Evolutionary conservation across 2,329 filamentous ascomycete species (phyloP).

Genomic region (Neodidymelliopsis sp.): DNA sequence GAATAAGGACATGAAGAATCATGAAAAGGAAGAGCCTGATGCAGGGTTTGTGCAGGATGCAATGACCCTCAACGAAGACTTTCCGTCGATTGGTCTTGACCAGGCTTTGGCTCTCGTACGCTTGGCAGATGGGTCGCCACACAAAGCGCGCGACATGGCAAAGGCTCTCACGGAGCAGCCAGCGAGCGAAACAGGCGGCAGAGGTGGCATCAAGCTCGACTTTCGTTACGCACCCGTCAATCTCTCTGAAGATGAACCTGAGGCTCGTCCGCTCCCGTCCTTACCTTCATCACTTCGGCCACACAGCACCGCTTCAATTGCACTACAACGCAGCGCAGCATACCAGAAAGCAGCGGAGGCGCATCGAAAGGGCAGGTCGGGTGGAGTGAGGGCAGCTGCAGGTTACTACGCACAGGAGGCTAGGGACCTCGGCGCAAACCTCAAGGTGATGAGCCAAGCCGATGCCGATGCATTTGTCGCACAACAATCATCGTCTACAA

Average conservation of each 20-base stretch:
- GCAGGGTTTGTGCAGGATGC: slow-evolving; percentile 59
- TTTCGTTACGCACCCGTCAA: slow-evolving; percentile 55
- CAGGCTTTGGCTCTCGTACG: slow-evolving; percentile 62
- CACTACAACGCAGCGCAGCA: slow-evolving; percentile 58
- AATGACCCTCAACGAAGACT: slow-evolving; percentile 62
- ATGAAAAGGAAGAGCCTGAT: slow-evolving; percentile 46
- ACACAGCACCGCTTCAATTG: slow-evolving; percentile 54
- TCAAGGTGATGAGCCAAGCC: slow-evolving; percentile 66
- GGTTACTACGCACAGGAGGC: slow-evolving; percentile 77
- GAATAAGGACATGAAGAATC: slow-evolving; percentile 54
- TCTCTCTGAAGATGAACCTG: slow-evolving; percentile 41
- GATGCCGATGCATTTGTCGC: slow-evolving; percentile 76
- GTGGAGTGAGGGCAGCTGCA: slow-evolving; percentile 77
- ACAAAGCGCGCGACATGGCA: slow-evolving; percentile 67
- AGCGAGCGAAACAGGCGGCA: slow-evolving; percentile 27
- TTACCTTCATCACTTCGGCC: slow-evolving; percentile 41
- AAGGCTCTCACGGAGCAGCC: slow-evolving; percentile 58
- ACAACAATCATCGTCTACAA: slow-evolving; percentile 70
- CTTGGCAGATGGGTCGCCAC: slow-evolving; percentile 64
- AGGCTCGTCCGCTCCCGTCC: slow-evolving; percentile 35
- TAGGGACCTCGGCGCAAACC: slow-evolving; percentile 67
- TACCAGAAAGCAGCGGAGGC: slow-evolving; percentile 66
- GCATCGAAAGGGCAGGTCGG: slow-evolving; percentile 69
- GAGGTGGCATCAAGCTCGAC: slow-evolving; percentile 57
- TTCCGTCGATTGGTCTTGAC: slow-evolving; percentile 58